Base-by-base conservation (phyloP, 768 basidiomycete species). In the Podaxis pistillaris region DNA sequence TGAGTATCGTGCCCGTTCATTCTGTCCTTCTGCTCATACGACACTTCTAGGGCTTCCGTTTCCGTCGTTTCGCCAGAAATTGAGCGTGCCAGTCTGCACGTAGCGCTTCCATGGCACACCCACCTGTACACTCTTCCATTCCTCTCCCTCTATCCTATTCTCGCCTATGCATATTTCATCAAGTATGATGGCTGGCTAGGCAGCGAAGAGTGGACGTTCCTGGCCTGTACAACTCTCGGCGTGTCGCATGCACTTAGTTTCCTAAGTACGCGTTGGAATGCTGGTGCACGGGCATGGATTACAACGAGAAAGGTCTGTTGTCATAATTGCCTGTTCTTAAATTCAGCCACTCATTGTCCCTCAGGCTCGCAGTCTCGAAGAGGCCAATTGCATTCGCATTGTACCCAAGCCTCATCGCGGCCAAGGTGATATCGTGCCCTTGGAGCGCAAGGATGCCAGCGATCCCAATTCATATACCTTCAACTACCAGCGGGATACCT, bases 201-300 rank as follows among this genome's bases (percentile, higher is more conserved):
- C 70, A 93, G 91, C 62, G 94, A 96, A 76, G 96, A 98, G 73
- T 98, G 96, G 96, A 96, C 97, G 0, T 99, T 98, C 72, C 84
- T 98, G 22, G 92, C 91, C 40, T 94, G 91, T 66, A 89, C 96
- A 13, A 76, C 86, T 2, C 83, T 99, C 7, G 91, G 91, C 22
- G 89, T 86, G 5, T 86, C 90, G 1, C 97, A 98, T 73, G 94
- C 94, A 2, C 82, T 99, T 61, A 94, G 92, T 70, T 99, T 95
- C 75, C 79, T 99, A 50, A 80, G 90, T 12, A 99, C 96, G 0
- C 85, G 85, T 67, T 99, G 97, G 97, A 94, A 86, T 70, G 81
- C 89, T 11, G 84, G 78, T 28, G 91, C 92, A 57, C 84, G 86
- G 57, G 88, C 93, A 37, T 86, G 84, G 81, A 81, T 96, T 63